phyloP scores from a whole-genome alignment of 768 basidiomycete species.

The Mycena capillaripes region DNA sequence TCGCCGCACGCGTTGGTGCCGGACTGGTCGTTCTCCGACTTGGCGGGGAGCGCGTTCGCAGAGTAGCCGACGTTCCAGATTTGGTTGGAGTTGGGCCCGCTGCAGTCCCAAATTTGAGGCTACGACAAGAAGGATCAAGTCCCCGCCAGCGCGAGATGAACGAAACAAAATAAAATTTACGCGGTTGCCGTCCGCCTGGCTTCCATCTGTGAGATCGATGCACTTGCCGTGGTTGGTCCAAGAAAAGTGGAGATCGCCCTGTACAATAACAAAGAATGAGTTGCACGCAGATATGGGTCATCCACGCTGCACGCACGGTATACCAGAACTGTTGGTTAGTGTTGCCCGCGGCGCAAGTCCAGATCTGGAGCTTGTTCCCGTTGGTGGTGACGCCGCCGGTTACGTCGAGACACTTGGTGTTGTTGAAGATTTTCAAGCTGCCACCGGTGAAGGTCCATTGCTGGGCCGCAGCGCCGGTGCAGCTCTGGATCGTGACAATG shows the following conservation, averaged over 20 bases:
- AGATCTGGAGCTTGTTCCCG: constrained; percentile 66
- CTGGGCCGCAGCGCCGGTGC: constrained; percentile 60
- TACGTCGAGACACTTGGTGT: constrained; percentile 67
- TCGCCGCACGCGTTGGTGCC: constrained; percentile 81
- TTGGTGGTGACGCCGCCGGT: constrained; percentile 55
- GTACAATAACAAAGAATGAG: neutral
- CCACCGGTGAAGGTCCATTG: constrained; percentile 63
- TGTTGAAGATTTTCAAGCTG: constrained; percentile 55
- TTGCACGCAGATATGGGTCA: neutral
- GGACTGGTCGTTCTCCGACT: constrained; percentile 70
- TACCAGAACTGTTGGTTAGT: constrained; percentile 65
- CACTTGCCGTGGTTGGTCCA: constrained; percentile 68
- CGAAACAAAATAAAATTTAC: constrained; percentile 43
- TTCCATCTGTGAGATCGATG: constrained; percentile 61
- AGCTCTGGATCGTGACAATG: constrained; percentile 60
- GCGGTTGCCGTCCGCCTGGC: constrained; percentile 53
- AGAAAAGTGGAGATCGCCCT: constrained; percentile 55
- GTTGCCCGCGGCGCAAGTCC: constrained; percentile 54
- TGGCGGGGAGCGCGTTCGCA: constrained; percentile 55
- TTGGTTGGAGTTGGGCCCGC: constrained; percentile 59
- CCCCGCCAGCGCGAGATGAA: neutral
- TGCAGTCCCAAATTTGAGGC: constrained; percentile 65
- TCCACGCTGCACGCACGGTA: constrained; percentile 46
- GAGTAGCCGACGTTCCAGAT: constrained; percentile 67
- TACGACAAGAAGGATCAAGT: constrained; percentile 33